Base-by-base conservation (phyloP, 768 basidiomycete genomes). In the Podaxis carcinomalis region DNA sequence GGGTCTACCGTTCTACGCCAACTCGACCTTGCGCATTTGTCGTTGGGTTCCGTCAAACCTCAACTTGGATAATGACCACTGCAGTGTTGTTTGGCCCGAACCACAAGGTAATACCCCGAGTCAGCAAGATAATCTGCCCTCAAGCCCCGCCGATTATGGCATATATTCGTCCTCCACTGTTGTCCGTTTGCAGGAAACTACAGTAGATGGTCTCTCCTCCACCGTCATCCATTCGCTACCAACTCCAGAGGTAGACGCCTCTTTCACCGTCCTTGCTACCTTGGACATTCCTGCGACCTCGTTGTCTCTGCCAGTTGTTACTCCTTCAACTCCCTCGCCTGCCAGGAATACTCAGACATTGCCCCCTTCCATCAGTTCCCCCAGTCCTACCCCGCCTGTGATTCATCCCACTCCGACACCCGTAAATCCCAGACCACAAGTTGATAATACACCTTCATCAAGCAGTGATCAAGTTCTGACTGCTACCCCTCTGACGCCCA, bases 21-120 rank as follows among this genome's bases (percentile, higher is more conserved):
- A 69, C 6, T 67, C 75, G n/a, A 73, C 78, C 49, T 77, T 92
- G 53, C 81, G 77, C 62, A 75, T 86, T 69, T 92, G 89, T 68
- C 75, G 79, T 44, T 75, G 75, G 66, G 78, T 86, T 3, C 84
- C 86, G 35, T 68, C 69, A 32, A 67, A 76, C 63, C 68, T 81
- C 50, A 70, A 74, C 59, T 69, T 74, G 19, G 69, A 76, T 58
- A 71, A 68, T 6, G 70, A 67, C 25, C 62, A 67, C 19, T 92
- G 90, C 67, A 64, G 72, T 25, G 68, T 86, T 40, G 75, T 90
- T 44, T 92, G 87, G 85, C 75, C 69, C 25, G 61, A 64, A 5
- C 32, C 59, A 37, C 47, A 57, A 42, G 52, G 54, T n/a, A 39
- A 55, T n/a, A 36, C 42, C 7, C 5, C 32, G 3, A 36, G 28